Base-by-base conservation (phyloP, 2,329 filamentous ascomycete genomes). In the Samsoniella hepiali region DNA sequence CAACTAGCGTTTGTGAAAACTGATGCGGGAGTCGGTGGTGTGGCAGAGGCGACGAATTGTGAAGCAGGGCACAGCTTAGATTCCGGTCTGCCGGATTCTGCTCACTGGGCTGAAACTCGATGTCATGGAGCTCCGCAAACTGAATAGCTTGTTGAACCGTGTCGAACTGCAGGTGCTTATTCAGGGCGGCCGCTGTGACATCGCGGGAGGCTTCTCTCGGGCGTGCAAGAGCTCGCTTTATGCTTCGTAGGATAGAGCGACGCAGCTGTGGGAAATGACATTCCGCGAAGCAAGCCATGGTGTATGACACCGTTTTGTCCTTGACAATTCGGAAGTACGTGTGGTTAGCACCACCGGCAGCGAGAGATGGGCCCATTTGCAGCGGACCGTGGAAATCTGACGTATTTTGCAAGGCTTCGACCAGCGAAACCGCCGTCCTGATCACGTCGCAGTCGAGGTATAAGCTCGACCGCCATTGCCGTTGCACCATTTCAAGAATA, bases 201-300 rank as follows among this genome's bases (percentile, higher is more conserved):
- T 89, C 86, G 67, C 83, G 85, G 2, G 85, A 81, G 6, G 81
- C 78, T 58, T 83, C 82, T 64, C 84, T 80, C 31, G 83, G 83
- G 63, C 85, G 81, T 1, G 82, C 78, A 65, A 87, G 84, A 1
- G 83, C 79, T 62, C 76, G 79, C 58, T 83, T 80, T 29, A 89
- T 75, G 17, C 82, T 81, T 61, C 80, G 80, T 22, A 89, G 71
- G 17, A 88, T 82, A 13, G 81, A 79, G 61, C 84, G 84, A 47
- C 87, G 84, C 38, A 89, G 76, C 42, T 81, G 78, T 47, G 84
- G 83, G 64, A 90, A 88, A 69, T 88, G 85, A n/a, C 87, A 84
- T 69, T 89, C 87, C 7, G 86, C 86, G 65, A 90, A 83, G 68
- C 87, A 89, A 15, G 86, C 87, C 85, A 89, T 88, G 1, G 85